phyloP scores from a whole-genome alignment of 495 filamentous ascomycete genomes.

The Niebla homalea region DNA sequence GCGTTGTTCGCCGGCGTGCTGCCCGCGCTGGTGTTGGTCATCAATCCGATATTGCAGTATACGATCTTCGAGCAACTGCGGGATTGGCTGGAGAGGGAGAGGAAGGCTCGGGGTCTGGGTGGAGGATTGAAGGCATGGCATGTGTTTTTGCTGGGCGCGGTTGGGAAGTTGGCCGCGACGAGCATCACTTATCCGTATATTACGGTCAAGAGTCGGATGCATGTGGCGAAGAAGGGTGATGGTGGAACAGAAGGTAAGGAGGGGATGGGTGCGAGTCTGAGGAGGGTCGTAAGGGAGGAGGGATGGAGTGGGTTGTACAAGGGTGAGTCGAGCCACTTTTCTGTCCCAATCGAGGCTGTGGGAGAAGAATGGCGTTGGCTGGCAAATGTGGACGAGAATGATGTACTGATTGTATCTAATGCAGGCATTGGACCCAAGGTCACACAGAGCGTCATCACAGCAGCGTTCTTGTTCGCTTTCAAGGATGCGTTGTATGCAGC shows the following conservation, averaged over 20 bases:
- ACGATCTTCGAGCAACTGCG: conserved; percentile 98
- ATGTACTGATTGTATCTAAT: not conserved
- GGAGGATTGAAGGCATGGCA: conserved; percentile 55
- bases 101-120: conserved; percentile 23
- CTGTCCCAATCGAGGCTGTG: not conserved
- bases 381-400: not conserved
- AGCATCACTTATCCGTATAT: conserved; percentile 96
- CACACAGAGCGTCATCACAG: conserved; percentile 89
- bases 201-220: conserved; percentile 92
- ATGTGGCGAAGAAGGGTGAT: conserved; percentile 62
- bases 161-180: conserved; percentile 90
- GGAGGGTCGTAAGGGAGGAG: conserved; percentile 70
- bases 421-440: conserved; percentile 88
- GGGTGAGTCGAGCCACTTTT: conserved; percentile 39
- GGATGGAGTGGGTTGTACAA: conserved; percentile 85
- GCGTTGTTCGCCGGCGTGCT: conserved; percentile 87
- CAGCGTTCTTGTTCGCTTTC: conserved; percentile 93
- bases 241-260: conserved; percentile 46
- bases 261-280: conserved; percentile 59
- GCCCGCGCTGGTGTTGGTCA: conserved; percentile 82
- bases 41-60: conserved; percentile 97
- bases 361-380: not conserved
- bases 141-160: conserved; percentile 79
- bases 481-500: conserved; percentile 73
- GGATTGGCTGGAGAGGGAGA: conserved; percentile 51